phyloP scores from a whole-genome alignment of 2,329 filamentous ascomycete genomes.

The Chrysoporthe austroafricana region DNA sequence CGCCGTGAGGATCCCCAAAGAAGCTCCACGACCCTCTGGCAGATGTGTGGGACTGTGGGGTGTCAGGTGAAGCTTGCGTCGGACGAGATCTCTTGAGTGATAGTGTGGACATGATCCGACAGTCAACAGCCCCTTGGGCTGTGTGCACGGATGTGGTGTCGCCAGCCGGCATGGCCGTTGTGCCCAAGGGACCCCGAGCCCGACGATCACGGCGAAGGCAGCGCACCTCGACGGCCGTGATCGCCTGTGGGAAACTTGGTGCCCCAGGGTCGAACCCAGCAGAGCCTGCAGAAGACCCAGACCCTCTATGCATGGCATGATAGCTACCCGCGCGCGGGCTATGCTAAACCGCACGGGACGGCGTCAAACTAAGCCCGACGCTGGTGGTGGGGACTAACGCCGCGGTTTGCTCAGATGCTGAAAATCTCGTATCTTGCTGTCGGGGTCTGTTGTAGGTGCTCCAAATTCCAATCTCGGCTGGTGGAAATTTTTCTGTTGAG shows the following conservation, averaged over 20 bases:
- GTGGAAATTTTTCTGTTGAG: conserved; percentile 18
- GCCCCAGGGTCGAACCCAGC: background rate
- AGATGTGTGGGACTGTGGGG: background rate
- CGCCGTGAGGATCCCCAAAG: background rate
- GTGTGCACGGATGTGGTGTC: background rate
- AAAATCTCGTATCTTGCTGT: conserved; percentile 12
- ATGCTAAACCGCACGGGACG: conserved; percentile 5
- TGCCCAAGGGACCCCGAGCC: background rate
- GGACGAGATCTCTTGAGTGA: background rate
- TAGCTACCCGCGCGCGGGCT: background rate
- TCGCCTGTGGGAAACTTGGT: too few relatives aligned
- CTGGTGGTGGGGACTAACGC: conserved; percentile 15
- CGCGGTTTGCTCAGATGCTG: conserved; percentile 19
- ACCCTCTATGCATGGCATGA: background rate
- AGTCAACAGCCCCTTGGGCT: background rate
- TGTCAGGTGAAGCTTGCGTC: background rate
- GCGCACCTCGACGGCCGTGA: too few relatives aligned
- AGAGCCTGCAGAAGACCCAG: background rate
- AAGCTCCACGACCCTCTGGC: background rate
- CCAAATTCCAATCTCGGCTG: background rate
- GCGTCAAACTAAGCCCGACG: conserved; percentile 17
- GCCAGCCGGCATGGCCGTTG: background rate
- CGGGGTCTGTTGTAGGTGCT: conserved; percentile 13
- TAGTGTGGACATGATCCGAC: background rate
- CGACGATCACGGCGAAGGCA: background rate